Evolutionary conservation across 2,329 filamentous ascomycete species (phyloP), one percentile per base, ranked within the genome.

Genomic region (Stachybotrys echinatus): DNA sequence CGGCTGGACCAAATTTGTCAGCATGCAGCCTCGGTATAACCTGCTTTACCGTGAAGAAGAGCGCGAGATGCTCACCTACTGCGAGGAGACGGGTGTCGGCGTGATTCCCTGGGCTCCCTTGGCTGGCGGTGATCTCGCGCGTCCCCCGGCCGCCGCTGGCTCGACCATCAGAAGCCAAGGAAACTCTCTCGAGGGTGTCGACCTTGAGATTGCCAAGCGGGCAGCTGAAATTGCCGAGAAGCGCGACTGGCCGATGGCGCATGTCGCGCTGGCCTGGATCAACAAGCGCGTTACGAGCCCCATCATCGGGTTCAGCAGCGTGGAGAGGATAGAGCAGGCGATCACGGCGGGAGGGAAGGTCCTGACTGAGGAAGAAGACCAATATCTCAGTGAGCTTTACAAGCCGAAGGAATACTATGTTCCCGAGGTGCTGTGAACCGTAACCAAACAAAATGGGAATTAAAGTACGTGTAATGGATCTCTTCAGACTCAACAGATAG

Each of bases 41-140:
- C 60, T 78, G 5, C 55, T 76, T 3, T 81, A 82, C 60, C 70
- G 81, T 12, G 82, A 86, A 60, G 82, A 85, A 54, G 81, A 72
- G 56, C 59, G 66, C 23, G 69, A 73, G 56, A 72, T 71, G 68
- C 67, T 63, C 53, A 59, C 66, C 8, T 74, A 69, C 55, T 74
- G 72, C 55, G 65, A 71, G 42, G 64, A 64, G 45, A 73, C 69
- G 4, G 71, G 71, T 12, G 71, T 73, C 38, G 70, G 70, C 8
- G 48, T 72, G 10, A 72, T 73, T 48, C 71, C 66, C 14, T 45
- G 42, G 42, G 20, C 42, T 4, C 42, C 42, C 5, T 18, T 45
- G 4, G 10, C 42, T n/a, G 10, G 42, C 12, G 42, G 42, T 6
- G 10, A 5, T 12, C 20, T 45, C 21, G 42, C 42, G 4, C 20